Conservation (phyloP, 345 rosid species). For the Lagerstroemia speciosa region DNA sequence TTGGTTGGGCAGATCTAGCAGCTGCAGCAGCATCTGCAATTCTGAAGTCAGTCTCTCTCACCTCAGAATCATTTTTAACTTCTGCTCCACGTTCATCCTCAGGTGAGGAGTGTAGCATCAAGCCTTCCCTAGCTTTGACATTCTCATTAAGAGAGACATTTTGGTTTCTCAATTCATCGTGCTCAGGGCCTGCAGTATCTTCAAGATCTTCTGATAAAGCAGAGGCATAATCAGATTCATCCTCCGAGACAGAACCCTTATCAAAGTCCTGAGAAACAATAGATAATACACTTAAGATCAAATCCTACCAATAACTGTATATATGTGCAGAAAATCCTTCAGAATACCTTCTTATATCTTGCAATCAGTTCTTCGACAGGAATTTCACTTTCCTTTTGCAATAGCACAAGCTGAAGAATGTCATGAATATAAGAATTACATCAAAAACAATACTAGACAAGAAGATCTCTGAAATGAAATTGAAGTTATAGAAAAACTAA, state of each 20-base stretch:
- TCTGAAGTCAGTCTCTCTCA: slow-evolving; percentile 44
- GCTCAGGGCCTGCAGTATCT: slow-evolving; percentile 27
- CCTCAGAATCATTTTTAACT: slow-evolving; percentile 27
- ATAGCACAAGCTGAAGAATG: slow-evolving; percentile 56
- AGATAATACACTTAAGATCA: slow-evolving; percentile 17
- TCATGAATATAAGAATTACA: background rate
- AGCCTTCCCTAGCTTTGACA: slow-evolving; percentile 28
- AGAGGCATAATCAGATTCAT: slow-evolving; percentile 59
- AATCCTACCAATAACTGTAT: slow-evolving; percentile 2
- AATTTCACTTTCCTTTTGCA: slow-evolving; percentile 87
- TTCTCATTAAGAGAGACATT: slow-evolving; percentile 30
- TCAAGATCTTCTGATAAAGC: slow-evolving; percentile 45
- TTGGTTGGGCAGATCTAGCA: slow-evolving; percentile 98
- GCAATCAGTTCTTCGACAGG: slow-evolving; percentile 82
- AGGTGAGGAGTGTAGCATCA: slow-evolving; percentile 20
- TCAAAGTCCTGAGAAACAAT: slow-evolving; percentile 44
- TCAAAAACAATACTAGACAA: background rate
- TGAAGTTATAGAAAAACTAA: background rate
- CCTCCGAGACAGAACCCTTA: slow-evolving; percentile 51
- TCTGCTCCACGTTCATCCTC: slow-evolving; percentile 29
- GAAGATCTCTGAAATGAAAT: background rate
- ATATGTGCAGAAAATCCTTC: slow-evolving; percentile 18
- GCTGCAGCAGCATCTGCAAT: slow-evolving; percentile 99
- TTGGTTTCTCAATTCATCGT: slow-evolving; percentile 27
- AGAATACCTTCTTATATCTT: slow-evolving; percentile 91